A percentile compares a stretch with the other conserved stretches of the same genome.
These are phyloP conservation scores for Cylindrotheca fusiformis DNA, from an alignment of 108 stramenopile genomes.

Conservation along the genomic window DNA sequence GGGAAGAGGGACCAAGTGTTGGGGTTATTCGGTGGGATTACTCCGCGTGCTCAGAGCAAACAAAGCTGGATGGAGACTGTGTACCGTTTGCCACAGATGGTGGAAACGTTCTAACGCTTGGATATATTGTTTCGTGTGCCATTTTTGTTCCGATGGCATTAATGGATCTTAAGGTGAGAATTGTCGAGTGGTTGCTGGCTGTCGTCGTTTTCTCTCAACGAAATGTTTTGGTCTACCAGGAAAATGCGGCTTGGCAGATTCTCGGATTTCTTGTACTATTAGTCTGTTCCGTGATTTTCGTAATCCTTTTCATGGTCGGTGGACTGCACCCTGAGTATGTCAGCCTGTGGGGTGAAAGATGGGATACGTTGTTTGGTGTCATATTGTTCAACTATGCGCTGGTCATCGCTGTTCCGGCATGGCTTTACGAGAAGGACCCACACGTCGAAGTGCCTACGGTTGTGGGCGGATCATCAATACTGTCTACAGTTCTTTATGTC, in stretches of 20 bases:
- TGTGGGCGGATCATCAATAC: slow-evolving; percentile 37
- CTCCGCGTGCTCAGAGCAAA: slow-evolving; percentile 24
- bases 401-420: slow-evolving; percentile 71
- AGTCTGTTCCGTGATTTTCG: slow-evolving; percentile 33
- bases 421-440: slow-evolving; percentile 70
- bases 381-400: slow-evolving; percentile 73
- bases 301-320: slow-evolving; percentile 19
- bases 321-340: slow-evolving; percentile 36
- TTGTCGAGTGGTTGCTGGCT: slow-evolving; percentile 1
- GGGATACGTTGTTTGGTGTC: slow-evolving; percentile 58
- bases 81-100: slow-evolving; percentile 39
- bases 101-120: slow-evolving; percentile 38
- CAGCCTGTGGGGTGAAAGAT: slow-evolving; percentile 43
- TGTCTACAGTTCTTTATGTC: slow-evolving; percentile 49
- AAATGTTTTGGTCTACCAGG: no score
- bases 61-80: slow-evolving; percentile 41
- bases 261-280: slow-evolving; percentile 48
- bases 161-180: slow-evolving; percentile 48
- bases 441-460: slow-evolving; percentile 41
- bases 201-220: neutral
- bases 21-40: slow-evolving; percentile 32
- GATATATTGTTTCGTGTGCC: slow-evolving; percentile 38
- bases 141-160: slow-evolving; percentile 59
- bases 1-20: neutral
- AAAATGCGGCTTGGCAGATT: slow-evolving; percentile 54